Evolutionary conservation across 441 rosid species (phyloP), one percentile per base, ranked within the genome.

Genomic region (Populus hybrid): DNA sequence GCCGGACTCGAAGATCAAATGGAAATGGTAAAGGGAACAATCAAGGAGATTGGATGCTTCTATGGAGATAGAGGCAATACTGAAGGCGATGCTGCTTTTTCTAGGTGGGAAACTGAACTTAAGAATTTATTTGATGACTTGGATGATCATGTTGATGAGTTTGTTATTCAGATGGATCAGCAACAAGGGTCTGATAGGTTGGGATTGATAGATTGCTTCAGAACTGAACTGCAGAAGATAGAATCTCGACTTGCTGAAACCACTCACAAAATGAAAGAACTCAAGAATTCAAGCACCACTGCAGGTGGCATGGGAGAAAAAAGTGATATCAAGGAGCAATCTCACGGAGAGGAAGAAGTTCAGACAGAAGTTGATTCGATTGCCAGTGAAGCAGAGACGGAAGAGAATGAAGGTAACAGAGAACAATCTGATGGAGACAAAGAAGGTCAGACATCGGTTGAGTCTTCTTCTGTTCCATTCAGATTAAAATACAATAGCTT

Each of bases 141-240:
- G 73, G 85, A 84, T 45, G 83, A 86, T 50, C 83, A 69, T 16
- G 73, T 84, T 0, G 84, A 84, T 77, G 80, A 80, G 63, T 84
- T 80, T 59, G 67, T 80, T 65, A 73, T 80, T 73, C 80, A 82
- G 79, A 77, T 78, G 68, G 78, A 80, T 71, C 75, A 45, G 77
- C 50, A 72, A 11, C 29, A 29, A 9, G 79, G 50, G 28, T 9
- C 78, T 40, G 83, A 82, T 73, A 71, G 45, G 67, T 12, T 65
- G 69, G 53, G 14, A 5, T 73, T 73, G 80, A 82, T 65, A 23
- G 80, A 84, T 11, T 3, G 73, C 38, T 86, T 84, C 79, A 16
- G 65, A 28, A 16, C 9, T 78, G 63, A 71, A 64, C 50, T 75
- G 76, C 84, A 69, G 80, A 69, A 79, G 50, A 50, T 66, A 5